A percentile compares a stretch with the other conserved stretches of the same genome.
phyloP scores from a whole-genome alignment of 164 flowering plant species.

The Umbellularia californica region DNA sequence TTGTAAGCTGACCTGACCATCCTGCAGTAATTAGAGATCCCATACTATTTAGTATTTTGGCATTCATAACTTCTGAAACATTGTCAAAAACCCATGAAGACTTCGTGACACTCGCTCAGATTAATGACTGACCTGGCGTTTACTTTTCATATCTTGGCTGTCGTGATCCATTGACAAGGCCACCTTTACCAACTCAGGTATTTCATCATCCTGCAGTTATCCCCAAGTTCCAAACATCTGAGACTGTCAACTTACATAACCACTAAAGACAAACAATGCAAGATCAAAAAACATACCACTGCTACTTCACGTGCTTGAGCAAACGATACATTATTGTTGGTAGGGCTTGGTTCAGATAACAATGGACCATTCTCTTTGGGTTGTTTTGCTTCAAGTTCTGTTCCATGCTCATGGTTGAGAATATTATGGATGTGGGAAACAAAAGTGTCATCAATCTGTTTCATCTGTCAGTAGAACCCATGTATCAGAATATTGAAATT shows the following conservation, averaged over 20 bases:
- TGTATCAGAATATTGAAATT: slow-evolving; percentile 6
- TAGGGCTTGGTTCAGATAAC: slow-evolving; percentile 20
- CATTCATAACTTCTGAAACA: not conserved
- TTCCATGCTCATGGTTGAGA: slow-evolving; percentile 22
- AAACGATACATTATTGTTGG: slow-evolving; percentile 1
- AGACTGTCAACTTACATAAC: not conserved
- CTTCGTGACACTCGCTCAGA: not conserved
- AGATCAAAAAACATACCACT: slow-evolving; percentile 25
- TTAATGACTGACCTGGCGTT: slow-evolving; percentile 37
- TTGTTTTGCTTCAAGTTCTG: slow-evolving; percentile 18
- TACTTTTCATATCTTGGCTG: slow-evolving; percentile 27
- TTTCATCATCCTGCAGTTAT: slow-evolving; percentile 26
- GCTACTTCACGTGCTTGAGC: slow-evolving; percentile 20
- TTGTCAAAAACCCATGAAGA: not conserved
- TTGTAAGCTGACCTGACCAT: slow-evolving; percentile 42
- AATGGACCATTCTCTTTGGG: slow-evolving; percentile 19
- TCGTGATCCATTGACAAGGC: slow-evolving; percentile 16
- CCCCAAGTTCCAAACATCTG: not conserved
- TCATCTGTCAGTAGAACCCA: slow-evolving; percentile 38
- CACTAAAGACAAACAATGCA: not conserved
- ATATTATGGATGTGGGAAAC: slow-evolving; percentile 55
- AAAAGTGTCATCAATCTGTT: slow-evolving; percentile 64
- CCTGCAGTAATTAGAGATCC: slow-evolving; percentile 29
- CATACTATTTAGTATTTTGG: not conserved
- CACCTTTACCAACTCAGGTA: slow-evolving; percentile 21